Percentiles rank a stretch among this genome's conserved stretches.
phyloP scores from a whole-genome alignment of 768 basidiomycete species.

The Chiua virens region DNA sequence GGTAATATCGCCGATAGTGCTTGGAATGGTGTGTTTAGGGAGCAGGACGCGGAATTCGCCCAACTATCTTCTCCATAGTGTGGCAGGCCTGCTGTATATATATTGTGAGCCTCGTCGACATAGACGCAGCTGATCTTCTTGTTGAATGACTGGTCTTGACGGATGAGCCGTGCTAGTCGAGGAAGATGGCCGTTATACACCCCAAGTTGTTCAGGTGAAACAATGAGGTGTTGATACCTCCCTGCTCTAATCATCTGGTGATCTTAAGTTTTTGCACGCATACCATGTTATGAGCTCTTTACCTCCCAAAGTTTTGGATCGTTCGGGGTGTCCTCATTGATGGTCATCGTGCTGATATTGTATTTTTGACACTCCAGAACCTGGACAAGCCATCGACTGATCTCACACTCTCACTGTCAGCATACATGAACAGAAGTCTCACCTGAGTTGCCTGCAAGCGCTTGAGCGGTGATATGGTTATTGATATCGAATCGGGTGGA shows the following conservation, averaged over 20 bases:
- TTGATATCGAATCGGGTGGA: too few species aligned
- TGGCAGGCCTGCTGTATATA: neutral
- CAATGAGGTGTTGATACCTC: neutral
- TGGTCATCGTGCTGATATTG: neutral
- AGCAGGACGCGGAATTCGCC: neutral
- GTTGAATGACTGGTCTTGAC: neutral
- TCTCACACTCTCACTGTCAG: too few species aligned
- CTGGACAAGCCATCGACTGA: too few species aligned
- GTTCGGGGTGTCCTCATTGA: slow-evolving; percentile 5
- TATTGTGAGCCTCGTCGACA: slow-evolving; percentile 6
- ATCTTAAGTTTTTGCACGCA: too few species aligned
- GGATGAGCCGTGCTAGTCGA: neutral
- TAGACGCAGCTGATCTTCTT: neutral
- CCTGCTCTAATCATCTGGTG: too few species aligned
- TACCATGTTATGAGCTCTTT: too few species aligned
- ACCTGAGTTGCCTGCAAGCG: too few species aligned
- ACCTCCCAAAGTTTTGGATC: neutral
- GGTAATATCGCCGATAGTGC: slow-evolving; percentile 4
- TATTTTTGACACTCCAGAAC: neutral
- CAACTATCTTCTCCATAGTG: slow-evolving; percentile 2
- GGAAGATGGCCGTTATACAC: neutral
- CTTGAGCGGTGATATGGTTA: too few species aligned
- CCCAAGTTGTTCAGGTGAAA: neutral
- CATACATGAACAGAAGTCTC: too few species aligned
- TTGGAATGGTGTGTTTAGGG: neutral